Evolutionary conservation across 2,329 filamentous ascomycete species (phyloP).

Genomic region (Aulographum hederae): DNA sequence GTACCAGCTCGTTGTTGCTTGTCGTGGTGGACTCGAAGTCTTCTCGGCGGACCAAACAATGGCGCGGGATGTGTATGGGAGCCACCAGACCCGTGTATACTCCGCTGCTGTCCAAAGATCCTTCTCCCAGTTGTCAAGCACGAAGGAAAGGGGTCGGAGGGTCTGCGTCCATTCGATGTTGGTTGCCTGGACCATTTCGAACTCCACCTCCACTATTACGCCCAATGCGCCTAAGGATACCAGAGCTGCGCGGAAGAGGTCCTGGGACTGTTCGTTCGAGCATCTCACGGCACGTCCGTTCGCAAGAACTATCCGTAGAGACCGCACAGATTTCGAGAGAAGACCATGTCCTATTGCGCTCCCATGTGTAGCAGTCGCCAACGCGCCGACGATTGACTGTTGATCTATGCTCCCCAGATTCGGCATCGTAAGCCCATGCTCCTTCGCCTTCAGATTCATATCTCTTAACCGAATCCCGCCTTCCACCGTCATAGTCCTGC

Average conservation of each 20-base stretch:
- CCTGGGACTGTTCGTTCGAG: constrained; percentile 44
- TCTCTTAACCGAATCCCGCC: constrained; percentile 71
- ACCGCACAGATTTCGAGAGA: constrained; percentile 58
- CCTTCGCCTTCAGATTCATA: constrained; percentile 56
- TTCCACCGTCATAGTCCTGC: constrained; percentile 55
- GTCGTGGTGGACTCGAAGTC: constrained; percentile 41
- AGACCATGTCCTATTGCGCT: constrained; percentile 71
- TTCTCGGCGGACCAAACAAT: constrained; percentile 83
- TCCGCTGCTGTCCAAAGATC: constrained; percentile 70
- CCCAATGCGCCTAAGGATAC: constrained; percentile 79
- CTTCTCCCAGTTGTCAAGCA: constrained; percentile 54
- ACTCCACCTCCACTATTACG: constrained; percentile 77
- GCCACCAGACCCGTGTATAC: constrained; percentile 94
- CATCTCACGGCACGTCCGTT: constrained; percentile 60
- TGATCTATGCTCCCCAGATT: constrained; percentile 91
- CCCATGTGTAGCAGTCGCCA: constrained; percentile 85
- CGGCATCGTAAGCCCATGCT: constrained; percentile 64
- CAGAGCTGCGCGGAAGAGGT: constrained; percentile 76
- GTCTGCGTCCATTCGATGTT: constrained; percentile 77
- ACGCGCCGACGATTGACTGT: constrained; percentile 82
- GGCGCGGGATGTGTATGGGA: constrained; percentile 75
- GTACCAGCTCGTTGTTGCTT: constrained; percentile 47
- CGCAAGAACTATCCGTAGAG: constrained; percentile 63
- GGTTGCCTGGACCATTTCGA: constrained; percentile 62
- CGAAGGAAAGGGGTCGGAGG: constrained; percentile 48